These are phyloP conservation scores for Colletotrichum liriopes DNA, from an alignment of 2,329 filamentous ascomycete genomes.

Conservation along the genomic window DNA sequence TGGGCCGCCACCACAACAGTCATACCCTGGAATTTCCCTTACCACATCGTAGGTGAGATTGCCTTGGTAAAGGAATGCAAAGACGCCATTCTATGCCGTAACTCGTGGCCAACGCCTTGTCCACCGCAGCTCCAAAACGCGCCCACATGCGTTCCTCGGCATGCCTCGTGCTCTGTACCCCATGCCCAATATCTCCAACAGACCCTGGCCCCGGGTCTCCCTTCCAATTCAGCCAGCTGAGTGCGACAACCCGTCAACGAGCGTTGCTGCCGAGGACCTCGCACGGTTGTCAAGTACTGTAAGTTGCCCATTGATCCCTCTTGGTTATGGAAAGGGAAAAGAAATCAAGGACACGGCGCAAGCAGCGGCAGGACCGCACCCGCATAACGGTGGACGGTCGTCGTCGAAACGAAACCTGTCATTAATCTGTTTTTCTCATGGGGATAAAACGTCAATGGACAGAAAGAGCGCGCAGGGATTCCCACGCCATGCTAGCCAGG, in stretches of 20 bases:
- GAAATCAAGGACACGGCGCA: constrained; percentile 1
- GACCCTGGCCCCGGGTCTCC: constrained; percentile 10
- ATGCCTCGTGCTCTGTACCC: constrained; percentile 2
- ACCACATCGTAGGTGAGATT: background rate
- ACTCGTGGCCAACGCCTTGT: constrained; percentile 6
- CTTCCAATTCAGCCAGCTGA: background rate
- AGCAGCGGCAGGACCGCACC: constrained; percentile 11
- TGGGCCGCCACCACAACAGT: too few relatives aligned
- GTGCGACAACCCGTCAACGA: background rate
- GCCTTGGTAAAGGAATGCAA: constrained; percentile 14
- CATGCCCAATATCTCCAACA: background rate
- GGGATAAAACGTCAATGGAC: background rate
- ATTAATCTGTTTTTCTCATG: constrained; percentile 16
- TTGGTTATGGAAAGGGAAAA: background rate
- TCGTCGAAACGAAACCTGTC: constrained; percentile 39
- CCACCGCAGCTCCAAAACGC: background rate
- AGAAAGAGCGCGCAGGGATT: constrained; percentile 26
- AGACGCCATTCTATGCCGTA: constrained; percentile 14
- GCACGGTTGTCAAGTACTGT: constrained; percentile 1
- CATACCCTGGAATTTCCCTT: constrained; percentile 7
- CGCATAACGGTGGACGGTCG: constrained; percentile 34
- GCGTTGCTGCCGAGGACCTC: constrained; percentile 16
- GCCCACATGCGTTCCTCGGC: background rate
- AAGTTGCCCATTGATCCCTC: background rate
- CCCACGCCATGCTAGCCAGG: constrained; percentile 1